phyloP scores from a whole-genome alignment of 805 yeast genomes.

The Metschnikowia shivogae region DNA sequence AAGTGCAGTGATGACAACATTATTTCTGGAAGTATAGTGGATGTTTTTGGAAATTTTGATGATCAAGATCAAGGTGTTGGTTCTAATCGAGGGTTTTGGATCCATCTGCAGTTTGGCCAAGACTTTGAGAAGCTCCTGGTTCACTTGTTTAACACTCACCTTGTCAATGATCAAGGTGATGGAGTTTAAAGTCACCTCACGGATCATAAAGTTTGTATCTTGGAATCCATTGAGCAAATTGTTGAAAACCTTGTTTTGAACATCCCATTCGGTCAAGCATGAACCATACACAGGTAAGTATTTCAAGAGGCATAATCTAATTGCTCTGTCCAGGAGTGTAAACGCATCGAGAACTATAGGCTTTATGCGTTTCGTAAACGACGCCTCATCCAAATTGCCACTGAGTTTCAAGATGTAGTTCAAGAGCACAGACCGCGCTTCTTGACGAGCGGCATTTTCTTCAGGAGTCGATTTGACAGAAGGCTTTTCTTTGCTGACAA shows the following conservation, averaged over 20 bases:
- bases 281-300: slow-evolving; percentile 54
- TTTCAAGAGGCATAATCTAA: slow-evolving; percentile 67
- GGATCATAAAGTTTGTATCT: slow-evolving; percentile 75
- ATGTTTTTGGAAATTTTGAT: slow-evolving; percentile 61
- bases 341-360: slow-evolving; percentile 66
- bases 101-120: slow-evolving; percentile 83
- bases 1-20: slow-evolving; percentile 83
- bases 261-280: slow-evolving; percentile 51
- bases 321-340: slow-evolving; percentile 66
- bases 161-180: slow-evolving; percentile 57
- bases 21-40: slow-evolving; percentile 53
- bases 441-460: slow-evolving; percentile 32
- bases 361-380: slow-evolving; percentile 42
- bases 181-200: slow-evolving; percentile 76
- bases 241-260: slow-evolving; percentile 66
- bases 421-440: slow-evolving; percentile 34
- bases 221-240: slow-evolving; percentile 74
- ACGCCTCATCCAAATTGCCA: slow-evolving; percentile 23
- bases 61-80: slow-evolving; percentile 68
- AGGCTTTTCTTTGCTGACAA: slow-evolving; percentile 25
- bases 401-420: slow-evolving; percentile 40
- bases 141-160: slow-evolving; percentile 73
- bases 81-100: slow-evolving; percentile 68
- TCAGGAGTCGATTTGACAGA: slow-evolving; percentile 25
- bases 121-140: slow-evolving; percentile 76